Evolutionary conservation across 345 rosid genomes (phyloP).

Genomic region (Moricandia moricandioides): DNA sequence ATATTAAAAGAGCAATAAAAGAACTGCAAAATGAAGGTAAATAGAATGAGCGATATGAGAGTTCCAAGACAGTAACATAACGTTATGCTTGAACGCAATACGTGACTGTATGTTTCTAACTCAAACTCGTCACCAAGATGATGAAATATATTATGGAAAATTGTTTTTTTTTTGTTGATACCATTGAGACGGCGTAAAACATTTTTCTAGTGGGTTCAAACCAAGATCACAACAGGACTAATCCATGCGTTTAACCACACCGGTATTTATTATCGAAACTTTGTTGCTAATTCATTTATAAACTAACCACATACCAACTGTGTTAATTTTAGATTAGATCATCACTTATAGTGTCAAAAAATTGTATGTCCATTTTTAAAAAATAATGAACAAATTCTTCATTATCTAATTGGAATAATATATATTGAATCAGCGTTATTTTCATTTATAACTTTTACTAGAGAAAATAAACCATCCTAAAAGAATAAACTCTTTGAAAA

Average conservation of each 20-base stretch:
- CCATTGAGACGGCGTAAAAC: neutral
- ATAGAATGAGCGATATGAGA: neutral
- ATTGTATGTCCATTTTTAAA: neutral
- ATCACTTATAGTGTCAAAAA: neutral
- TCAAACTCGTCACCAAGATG: neutral
- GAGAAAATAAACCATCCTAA: slow-evolving; percentile 1
- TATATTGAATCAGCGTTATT: neutral
- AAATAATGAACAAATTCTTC: neutral
- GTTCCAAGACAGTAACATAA: neutral
- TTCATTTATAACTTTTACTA: neutral
- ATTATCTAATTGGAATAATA: neutral
- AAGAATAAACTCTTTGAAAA: slow-evolving; percentile 10
- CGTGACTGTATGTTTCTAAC: neutral
- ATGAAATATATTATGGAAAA: neutral
- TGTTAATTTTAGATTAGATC: neutral
- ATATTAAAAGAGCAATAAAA: neutral
- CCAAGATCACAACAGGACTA: neutral
- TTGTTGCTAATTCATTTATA: neutral
- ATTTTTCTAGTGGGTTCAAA: neutral
- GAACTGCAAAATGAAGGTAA: neutral
- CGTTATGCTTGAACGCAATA: neutral
- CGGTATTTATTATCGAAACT: too few species aligned
- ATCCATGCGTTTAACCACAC: too few species aligned
- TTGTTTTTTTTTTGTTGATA: too few species aligned
- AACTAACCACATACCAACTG: neutral